phyloP scores from a whole-genome alignment of 306 rosid species.

The Trifolium fragiferum region DNA sequence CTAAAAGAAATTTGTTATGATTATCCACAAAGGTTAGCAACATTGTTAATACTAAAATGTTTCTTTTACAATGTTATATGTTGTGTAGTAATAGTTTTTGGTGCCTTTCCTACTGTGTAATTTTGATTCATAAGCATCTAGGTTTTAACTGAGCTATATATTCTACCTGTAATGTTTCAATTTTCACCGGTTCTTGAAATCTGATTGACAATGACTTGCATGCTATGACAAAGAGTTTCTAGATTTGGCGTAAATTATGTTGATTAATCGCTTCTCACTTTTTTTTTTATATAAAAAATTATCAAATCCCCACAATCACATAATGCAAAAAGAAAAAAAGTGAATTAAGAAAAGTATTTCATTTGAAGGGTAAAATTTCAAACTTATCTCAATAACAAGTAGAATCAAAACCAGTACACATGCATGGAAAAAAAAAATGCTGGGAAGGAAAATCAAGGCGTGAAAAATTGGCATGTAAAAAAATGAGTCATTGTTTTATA shows the following conservation, averaged over 20 bases:
- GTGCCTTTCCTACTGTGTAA: not conserved
- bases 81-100: not conserved
- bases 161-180: not conserved
- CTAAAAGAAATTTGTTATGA: slow-evolving; percentile 16
- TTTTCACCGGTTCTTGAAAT: not conserved
- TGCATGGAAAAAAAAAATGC: not conserved
- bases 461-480: not conserved
- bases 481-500: not conserved
- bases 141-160: not conserved
- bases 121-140: not conserved
- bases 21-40: not conserved
- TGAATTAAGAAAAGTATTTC: not conserved
- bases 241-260: not conserved
- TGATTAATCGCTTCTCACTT: not conserved
- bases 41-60: slow-evolving; percentile 2
- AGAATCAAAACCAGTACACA: not conserved
- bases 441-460: not conserved
- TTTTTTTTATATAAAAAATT: not conserved
- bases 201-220: not conserved
- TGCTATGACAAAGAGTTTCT: not conserved
- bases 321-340: not conserved
- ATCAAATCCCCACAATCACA: not conserved
- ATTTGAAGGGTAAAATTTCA: not conserved
- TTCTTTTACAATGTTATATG: too few species aligned
- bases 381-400: not conserved